phyloP scores from a whole-genome alignment of 75 land plant genomes.

The Chamaecyparis obtusa region DNA sequence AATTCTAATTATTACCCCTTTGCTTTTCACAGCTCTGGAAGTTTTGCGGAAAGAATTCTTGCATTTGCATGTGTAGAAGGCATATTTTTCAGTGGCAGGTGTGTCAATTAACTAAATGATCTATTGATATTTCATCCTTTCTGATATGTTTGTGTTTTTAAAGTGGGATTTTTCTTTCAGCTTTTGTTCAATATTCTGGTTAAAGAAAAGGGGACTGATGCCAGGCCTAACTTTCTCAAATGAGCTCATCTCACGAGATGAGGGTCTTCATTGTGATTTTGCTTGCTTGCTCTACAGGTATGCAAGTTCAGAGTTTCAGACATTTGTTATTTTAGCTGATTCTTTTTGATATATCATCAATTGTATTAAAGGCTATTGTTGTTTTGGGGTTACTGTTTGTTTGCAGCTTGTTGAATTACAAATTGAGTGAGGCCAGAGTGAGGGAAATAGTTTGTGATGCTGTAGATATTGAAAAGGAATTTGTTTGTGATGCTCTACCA shows the following conservation, averaged over 20 bases:
- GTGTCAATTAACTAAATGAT: neutral
- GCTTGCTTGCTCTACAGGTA: slow-evolving; percentile 72
- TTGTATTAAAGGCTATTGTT: neutral
- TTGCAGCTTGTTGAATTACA: slow-evolving; percentile 43
- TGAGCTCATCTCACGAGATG: slow-evolving; percentile 65
- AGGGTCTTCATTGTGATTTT: slow-evolving; percentile 74
- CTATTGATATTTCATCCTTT: neutral
- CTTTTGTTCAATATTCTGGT: slow-evolving; percentile 80
- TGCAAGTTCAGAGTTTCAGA: neutral
- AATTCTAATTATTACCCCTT: neutral
- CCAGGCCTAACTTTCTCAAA: slow-evolving; percentile 62
- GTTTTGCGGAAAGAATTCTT: slow-evolving; percentile 42
- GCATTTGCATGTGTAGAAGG: slow-evolving; percentile 60
- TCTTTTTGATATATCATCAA: neutral
- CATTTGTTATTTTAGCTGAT: neutral
- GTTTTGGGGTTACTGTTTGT: neutral
- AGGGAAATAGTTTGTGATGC: slow-evolving; percentile 62
- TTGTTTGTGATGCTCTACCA: slow-evolving; percentile 82
- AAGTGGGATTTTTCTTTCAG: slow-evolving; percentile 53
- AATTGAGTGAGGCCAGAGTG: slow-evolving; percentile 56
- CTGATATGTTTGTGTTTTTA: neutral
- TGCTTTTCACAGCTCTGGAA: slow-evolving; percentile 11
- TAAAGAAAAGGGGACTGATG: slow-evolving; percentile 67
- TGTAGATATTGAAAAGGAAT: slow-evolving; percentile 80
- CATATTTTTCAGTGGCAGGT: slow-evolving; percentile 49